These are phyloP conservation scores for Sugiyamaella smithiae DNA, from an alignment of 805 yeast genomes.

Conservation along the genomic window DNA sequence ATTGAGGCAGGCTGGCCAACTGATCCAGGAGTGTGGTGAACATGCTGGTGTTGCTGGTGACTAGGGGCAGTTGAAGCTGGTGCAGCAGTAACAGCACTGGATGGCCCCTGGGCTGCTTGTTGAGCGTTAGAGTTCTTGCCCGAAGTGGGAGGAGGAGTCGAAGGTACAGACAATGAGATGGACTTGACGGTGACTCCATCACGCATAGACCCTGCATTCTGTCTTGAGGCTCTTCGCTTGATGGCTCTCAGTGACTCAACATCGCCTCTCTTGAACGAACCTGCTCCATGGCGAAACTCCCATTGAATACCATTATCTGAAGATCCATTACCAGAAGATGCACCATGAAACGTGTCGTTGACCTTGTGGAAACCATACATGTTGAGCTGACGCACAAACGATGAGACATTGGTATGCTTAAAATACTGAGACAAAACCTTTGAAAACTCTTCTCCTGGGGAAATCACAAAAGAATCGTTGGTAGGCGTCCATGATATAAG, in stretches of 20 bases:
- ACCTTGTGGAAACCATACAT: slow-evolving; percentile 94
- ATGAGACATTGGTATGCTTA: slow-evolving; percentile 91
- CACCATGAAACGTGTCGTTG: slow-evolving; percentile 35
- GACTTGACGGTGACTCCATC: slow-evolving; percentile 27
- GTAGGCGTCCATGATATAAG: slow-evolving; percentile 82
- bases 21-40: too few species aligned
- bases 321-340: not conserved
- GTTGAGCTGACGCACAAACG: slow-evolving; percentile 90
- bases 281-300: slow-evolving; percentile 88
- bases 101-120: too few species aligned
- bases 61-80: slow-evolving; percentile 8
- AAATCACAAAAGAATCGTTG: slow-evolving; percentile 70
- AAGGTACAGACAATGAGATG: slow-evolving; percentile 28
- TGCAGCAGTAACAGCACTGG: too few species aligned
- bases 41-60: slow-evolving; percentile 2
- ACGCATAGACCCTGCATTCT: slow-evolving; percentile 26
- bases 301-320: slow-evolving; percentile 41
- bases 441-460: slow-evolving; percentile 84
- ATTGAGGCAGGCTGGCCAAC: too few species aligned
- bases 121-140: too few species aligned
- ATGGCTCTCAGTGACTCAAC: slow-evolving; percentile 67
- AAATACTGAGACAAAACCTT: slow-evolving; percentile 69
- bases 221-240: slow-evolving; percentile 68
- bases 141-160: slow-evolving; percentile 20
- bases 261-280: slow-evolving; percentile 78